These are phyloP conservation scores for Pleurotus giganteus DNA, from an alignment of 768 basidiomycete species.

Conservation along the genomic window DNA sequence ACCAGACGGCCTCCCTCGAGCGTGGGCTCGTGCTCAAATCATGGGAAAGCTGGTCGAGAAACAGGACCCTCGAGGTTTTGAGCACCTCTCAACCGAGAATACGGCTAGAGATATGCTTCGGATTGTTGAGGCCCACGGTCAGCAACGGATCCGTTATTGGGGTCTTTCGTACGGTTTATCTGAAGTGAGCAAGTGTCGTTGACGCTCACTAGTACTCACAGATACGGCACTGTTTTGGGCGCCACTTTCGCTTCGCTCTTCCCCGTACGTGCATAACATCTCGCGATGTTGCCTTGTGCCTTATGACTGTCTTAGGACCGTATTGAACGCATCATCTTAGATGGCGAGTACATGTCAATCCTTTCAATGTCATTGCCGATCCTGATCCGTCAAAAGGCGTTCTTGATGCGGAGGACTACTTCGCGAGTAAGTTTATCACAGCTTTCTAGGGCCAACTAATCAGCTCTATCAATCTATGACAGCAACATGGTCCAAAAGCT, in stretches of 20 bases:
- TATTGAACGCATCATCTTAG: conserved; percentile 29
- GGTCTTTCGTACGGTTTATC: background rate
- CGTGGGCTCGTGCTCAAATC: conserved; percentile 31
- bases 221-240: conserved; percentile 1
- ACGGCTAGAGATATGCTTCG: too few species aligned
- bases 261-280: background rate
- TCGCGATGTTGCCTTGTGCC: background rate
- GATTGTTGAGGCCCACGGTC: background rate
- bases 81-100: conserved; percentile 35
- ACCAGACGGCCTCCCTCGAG: conserved; percentile 21
- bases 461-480: background rate
- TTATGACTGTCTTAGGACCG: conserved; percentile 21
- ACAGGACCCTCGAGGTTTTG: conserved; percentile 23
- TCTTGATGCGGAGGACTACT: conserved; percentile 23
- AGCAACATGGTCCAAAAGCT: conserved; percentile 15
- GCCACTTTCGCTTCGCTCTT: conserved; percentile 1
- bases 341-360: conserved; percentile 17
- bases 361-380: background rate
- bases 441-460: background rate
- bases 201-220: background rate
- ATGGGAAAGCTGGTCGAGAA: conserved; percentile 30
- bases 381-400: conserved; percentile 12
- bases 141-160: background rate
- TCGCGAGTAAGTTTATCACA: conserved; percentile 14
- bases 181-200: background rate